A percentile compares a stretch with the other conserved stretches of the same genome.
Conservation (phyloP, 2,329 filamentous ascomycete species). For the Pestalotiopsis sp. region DNA sequence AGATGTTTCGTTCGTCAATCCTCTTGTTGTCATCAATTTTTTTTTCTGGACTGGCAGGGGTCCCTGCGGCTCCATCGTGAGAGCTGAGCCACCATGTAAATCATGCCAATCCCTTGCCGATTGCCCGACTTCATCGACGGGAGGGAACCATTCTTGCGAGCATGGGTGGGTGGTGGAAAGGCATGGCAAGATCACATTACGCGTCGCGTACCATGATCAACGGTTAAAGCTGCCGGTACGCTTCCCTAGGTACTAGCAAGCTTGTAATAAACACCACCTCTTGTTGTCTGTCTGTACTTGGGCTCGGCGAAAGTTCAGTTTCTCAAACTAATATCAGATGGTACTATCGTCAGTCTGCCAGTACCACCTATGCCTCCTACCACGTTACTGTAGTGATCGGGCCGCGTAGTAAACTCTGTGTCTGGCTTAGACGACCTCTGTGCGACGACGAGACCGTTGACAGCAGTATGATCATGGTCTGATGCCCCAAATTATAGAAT, state of each 20-base stretch:
- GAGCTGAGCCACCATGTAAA: neutral
- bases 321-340: too few relatives aligned
- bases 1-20: neutral
- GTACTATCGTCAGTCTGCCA: too few relatives aligned
- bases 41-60: neutral
- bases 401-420: neutral
- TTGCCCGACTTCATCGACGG: neutral
- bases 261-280: too few relatives aligned
- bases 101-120: neutral
- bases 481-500: neutral
- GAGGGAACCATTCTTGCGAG: neutral
- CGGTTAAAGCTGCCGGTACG: neutral
- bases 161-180: neutral
- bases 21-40: neutral
- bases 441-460: neutral
- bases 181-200: neutral
- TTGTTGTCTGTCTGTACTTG: too few relatives aligned
- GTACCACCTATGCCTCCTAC: too few relatives aligned
- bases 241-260: neutral
- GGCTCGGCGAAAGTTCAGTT: too few relatives aligned
- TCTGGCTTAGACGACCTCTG: neutral
- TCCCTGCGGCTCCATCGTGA: neutral
- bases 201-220: neutral
- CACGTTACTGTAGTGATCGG: neutral
- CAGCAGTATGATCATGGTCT: neutral